phyloP scores from a whole-genome alignment of 768 basidiomycete genomes.

The Fomitopsis pulvina region DNA sequence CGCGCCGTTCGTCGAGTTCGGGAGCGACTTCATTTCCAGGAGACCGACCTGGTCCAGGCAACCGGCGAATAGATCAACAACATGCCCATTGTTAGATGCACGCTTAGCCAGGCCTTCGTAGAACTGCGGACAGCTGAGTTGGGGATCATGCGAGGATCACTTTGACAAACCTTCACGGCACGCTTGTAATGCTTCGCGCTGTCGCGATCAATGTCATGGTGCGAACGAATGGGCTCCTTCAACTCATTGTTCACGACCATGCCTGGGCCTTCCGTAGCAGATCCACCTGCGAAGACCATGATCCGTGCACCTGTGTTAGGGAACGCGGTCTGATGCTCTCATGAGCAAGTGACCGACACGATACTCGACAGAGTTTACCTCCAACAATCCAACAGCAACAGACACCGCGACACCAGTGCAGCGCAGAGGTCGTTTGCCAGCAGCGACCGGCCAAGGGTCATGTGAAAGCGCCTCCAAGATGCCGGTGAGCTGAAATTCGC shows the following conservation, averaged over 20 bases:
- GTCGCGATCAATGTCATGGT: conserved; percentile 98
- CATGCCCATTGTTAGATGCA: conserved; percentile 90
- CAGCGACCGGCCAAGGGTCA: conserved; percentile 97
- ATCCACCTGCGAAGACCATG: conserved; percentile 94
- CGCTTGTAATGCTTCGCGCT: conserved; percentile 96
- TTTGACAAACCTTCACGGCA: conserved; percentile 72
- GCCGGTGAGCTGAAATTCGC: conserved; percentile 93
- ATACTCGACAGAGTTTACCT: conserved; percentile 38
- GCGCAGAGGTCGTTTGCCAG: conserved; percentile 85
- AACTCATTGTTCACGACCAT: conserved; percentile 95
- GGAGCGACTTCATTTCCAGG: conserved; percentile 93
- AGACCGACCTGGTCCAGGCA: conserved; percentile 98
- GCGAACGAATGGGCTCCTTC: conserved; percentile 95
- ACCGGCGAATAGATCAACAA: conserved; percentile 92
- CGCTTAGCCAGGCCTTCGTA: conserved; percentile 93
- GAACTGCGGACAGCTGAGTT: conserved; percentile 49
- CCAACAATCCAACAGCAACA: conserved; percentile 88
- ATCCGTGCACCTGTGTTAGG: conserved; percentile 94
- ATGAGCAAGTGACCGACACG: not conserved
- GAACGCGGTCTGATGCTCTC: conserved; percentile 60
- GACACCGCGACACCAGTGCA: conserved; percentile 94
- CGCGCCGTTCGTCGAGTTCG: conserved; percentile 94
- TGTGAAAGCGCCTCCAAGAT: conserved; percentile 82
- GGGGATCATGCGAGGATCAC: conserved; percentile 1
- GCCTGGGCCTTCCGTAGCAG: conserved; percentile 94